Evolutionary conservation across 164 flowering plant genomes (phyloP), one percentile per base, ranked within the genome.

Genomic region (Berberis vulgaris): DNA sequence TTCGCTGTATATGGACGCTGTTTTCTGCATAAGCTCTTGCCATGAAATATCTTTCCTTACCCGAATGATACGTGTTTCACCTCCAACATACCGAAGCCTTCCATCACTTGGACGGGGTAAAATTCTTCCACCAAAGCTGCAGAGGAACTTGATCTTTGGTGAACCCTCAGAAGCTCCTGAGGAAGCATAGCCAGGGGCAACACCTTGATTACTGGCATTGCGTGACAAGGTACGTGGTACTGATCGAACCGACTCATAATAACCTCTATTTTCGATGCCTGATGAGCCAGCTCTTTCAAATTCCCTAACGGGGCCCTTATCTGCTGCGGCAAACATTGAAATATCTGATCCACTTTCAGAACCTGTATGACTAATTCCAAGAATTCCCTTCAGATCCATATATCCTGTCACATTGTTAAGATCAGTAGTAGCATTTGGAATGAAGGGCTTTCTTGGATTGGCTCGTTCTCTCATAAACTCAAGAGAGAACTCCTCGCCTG

Each of bases 401-500:
- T 86, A 86, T 45, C 76, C 76, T 41, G 91, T 49, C 12, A 76
- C 61, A 69, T 46, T 54, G 65, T 53, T 64, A 41, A 79, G 71
- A 71, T 81, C 87, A 60, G 68, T 72, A 59, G 75, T 67, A 53
- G 76, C 60, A 70, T 66, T 70, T 57, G 81, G 83, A 54, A 75
- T 42, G n/a, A 69, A 65, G 1, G 74, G 82, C 61, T 75, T 79
- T 64, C 76, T 73, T 0, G 85, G 78, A 68, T 76, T 81, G 63
- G 82, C 90, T 64, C 92, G 73, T 9, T 84, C 95, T 12, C 83
- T 79, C 86, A 92, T 85, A 71, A 92, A 92, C 71, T 92, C 96
- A 54, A 88, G 81, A 65, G 91, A 75, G 75, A 92, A 92, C 74
- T 89, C 98, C 82, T 92, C 98, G 5, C 98, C 98, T 42, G 98